phyloP scores from a whole-genome alignment of 2,329 filamentous ascomycete species.

The Botrytis medusae region DNA sequence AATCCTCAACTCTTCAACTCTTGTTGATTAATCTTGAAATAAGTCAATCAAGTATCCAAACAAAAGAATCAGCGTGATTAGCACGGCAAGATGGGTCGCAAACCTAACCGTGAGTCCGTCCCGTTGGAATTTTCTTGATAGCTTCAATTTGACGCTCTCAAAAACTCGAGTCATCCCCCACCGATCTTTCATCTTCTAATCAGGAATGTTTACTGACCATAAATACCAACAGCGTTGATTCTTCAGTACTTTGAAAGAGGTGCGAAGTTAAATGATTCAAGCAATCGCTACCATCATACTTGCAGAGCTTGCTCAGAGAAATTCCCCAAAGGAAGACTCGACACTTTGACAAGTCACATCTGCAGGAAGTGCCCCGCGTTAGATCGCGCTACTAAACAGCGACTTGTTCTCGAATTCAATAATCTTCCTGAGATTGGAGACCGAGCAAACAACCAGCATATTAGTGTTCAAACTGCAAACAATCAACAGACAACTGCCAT shows the following conservation, averaged over 20 bases:
- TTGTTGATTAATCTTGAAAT: constrained; percentile 11
- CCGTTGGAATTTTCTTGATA: constrained; percentile 15
- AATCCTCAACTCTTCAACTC: constrained; percentile 16
- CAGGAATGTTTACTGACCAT: constrained; percentile 23
- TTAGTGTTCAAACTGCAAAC: constrained; percentile 14
- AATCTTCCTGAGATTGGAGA: constrained; percentile 58
- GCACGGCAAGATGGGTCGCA: constrained; percentile 30
- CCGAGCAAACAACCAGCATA: constrained; percentile 41
- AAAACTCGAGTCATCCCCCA: constrained; percentile 8
- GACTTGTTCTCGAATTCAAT: constrained; percentile 70
- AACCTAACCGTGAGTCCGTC: constrained; percentile 32
- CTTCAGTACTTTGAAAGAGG: constrained; percentile 86
- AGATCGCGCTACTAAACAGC: constrained; percentile 70
- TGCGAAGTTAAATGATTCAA: constrained; percentile 81
- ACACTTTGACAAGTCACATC: constrained; percentile 77
- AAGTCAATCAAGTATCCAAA: not conserved
- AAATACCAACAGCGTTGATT: constrained; percentile 54
- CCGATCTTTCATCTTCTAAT: not conserved
- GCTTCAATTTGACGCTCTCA: not conserved
- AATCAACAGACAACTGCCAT: constrained; percentile 28
- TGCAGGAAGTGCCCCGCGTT: constrained; percentile 85
- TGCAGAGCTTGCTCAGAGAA: constrained; percentile 86
- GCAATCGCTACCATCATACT: constrained; percentile 88
- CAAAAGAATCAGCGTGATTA: not conserved
- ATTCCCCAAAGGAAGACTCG: constrained; percentile 86